Evolutionary conservation across 306 rosid species (phyloP).

Genomic region (Cicer chorassanicum): DNA sequence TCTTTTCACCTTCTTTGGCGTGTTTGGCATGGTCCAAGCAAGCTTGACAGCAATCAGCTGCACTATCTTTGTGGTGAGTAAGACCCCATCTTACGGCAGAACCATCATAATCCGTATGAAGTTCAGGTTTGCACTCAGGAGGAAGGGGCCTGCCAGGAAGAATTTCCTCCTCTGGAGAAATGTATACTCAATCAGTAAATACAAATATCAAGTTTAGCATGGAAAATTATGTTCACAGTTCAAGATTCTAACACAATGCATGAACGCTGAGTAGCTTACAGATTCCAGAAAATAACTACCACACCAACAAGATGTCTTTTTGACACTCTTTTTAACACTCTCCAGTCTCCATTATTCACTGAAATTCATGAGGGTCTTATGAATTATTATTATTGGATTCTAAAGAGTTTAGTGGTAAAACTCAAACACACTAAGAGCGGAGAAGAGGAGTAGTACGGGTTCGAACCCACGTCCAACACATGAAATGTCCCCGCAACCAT

Average conservation of each 20-base stretch:
- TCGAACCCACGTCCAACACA: no score
- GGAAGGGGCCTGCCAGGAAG: constrained; percentile 85
- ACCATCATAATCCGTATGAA: constrained; percentile 91
- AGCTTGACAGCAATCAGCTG: constrained; percentile 98
- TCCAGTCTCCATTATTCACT: no score
- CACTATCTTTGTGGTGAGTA: constrained; percentile 90
- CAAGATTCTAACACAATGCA: constrained; percentile 31
- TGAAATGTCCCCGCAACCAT: no score
- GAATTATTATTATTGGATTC: no score
- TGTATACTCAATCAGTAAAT: constrained; percentile 31
- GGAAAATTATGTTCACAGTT: constrained; percentile 20
- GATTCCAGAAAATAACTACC: constrained; percentile 12
- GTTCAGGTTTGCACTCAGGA: constrained; percentile 74
- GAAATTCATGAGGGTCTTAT: no score
- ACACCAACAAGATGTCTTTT: not conserved
- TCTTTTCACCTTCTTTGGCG: constrained; percentile 74
- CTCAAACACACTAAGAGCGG: no score
- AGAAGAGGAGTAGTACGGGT: no score
- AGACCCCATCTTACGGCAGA: constrained; percentile 97
- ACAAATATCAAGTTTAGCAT: constrained; percentile 36
- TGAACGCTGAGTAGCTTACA: constrained; percentile 15
- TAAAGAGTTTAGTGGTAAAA: no score
- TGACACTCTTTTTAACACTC: no score
- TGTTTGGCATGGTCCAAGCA: constrained; percentile 84
- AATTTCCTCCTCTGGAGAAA: constrained; percentile 72